Base-by-base conservation (phyloP, 352 stramenopile species). In the Phytophthora fragariaefolia region DNA sequence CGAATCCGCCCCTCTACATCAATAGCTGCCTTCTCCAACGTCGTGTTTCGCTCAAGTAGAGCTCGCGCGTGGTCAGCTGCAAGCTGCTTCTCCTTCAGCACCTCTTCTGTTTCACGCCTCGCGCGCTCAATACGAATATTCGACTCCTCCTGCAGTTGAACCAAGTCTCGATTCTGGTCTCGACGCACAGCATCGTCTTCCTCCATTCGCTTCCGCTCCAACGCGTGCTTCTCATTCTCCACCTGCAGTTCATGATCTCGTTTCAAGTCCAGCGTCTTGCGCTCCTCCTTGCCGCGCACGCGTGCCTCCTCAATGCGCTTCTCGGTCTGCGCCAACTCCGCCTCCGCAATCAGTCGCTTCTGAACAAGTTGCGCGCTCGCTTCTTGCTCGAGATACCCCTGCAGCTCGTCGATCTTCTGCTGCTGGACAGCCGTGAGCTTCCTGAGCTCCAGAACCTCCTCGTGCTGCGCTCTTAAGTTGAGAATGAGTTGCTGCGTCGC, bases 401-500 rank as follows among this genome's bases (percentile, higher is more conserved):
- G 67, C 12, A 94, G 56, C 45, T 81, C 69, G 2, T 67, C 49
- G 13, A 91, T 63, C 1, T 69, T 65, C 13, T 58, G 30, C 36
- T 87, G 60, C n/a, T 91, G 77, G 5, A 43, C 22, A 0, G 9
- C n/a, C 8, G 90, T 58, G 0, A 66, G 27, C 28, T 61, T 15
- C 1, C 67, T 49, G 0, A 89, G 58, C 3, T 3, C 45, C 2
- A 80, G 18, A n/a, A 96, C 49, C 22, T 80, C 72, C 7, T 55
- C 46, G 17, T 76, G 58, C 15, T 77, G 62, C 20, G 53, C 55
- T 5, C 58, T 43, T 7, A 86, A 59, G 20, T 83, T 64, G n/a
- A 52, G 42, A 27, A 89, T 76, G 2, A 98, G 70, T 55, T 95
- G 85, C 67, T 98, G 90, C 0, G 89, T 95, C 17, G 92, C 94